Conservation (phyloP, 2,329 filamentous ascomycete species). For the Sclerotinia nivalis region DNA sequence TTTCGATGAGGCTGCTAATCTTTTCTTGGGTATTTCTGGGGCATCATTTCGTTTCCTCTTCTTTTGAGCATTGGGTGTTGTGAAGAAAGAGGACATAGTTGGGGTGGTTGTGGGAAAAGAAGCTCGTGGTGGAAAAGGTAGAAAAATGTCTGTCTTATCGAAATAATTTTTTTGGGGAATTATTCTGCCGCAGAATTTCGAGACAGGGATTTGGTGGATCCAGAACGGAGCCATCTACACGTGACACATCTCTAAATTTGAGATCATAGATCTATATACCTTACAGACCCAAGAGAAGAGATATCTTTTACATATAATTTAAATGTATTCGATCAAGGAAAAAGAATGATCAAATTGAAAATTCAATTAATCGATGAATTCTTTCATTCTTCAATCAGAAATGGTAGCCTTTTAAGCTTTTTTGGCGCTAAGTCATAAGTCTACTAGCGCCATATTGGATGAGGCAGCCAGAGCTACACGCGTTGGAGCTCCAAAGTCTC, state of each 20-base stretch:
- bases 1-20: constrained; percentile 49
- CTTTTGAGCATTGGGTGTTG: constrained; percentile 78
- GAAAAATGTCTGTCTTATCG: constrained; percentile 24
- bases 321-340: not conserved
- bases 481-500: constrained; percentile 32
- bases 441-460: constrained; percentile 23
- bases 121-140: constrained; percentile 7
- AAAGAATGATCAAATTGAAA: not conserved
- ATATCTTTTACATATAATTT: not conserved
- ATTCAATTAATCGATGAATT: not conserved
- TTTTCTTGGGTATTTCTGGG: constrained; percentile 59
- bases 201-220: constrained; percentile 21
- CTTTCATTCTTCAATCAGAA: not conserved
- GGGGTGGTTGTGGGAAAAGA: constrained; percentile 3
- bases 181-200: constrained; percentile 28
- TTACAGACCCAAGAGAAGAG: too few relatives aligned
- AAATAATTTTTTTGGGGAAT: constrained; percentile 26
- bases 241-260: not conserved
- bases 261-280: not conserved
- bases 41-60: constrained; percentile 77
- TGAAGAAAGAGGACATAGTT: constrained; percentile 93
- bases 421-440: constrained; percentile 13
- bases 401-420: constrained; percentile 12
- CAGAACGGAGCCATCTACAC: not conserved
- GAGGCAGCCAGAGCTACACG: constrained; percentile 40